Conservation (phyloP, 2,329 filamentous ascomycete species). For the Penicillium sp. region DNA sequence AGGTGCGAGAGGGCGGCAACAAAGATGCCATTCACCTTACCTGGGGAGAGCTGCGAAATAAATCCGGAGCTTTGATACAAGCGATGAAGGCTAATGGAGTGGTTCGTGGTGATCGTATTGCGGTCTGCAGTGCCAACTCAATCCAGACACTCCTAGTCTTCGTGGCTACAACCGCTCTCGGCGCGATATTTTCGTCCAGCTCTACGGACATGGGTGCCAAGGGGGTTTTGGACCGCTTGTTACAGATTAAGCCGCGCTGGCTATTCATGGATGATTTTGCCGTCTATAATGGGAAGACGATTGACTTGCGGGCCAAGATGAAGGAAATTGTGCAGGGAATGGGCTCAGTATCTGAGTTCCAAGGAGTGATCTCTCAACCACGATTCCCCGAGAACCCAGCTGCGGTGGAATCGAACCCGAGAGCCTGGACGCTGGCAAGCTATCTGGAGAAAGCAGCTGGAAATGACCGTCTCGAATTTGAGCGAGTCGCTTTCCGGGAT, state of each 20-base stretch:
- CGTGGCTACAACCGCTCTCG: constrained; percentile 67
- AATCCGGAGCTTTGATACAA: constrained; percentile 60
- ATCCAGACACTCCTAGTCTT: constrained; percentile 72
- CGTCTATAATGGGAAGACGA: constrained; percentile 73
- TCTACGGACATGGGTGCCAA: constrained; percentile 82
- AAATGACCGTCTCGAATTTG: constrained; percentile 51
- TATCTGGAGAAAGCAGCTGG: constrained; percentile 12
- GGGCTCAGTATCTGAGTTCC: constrained; percentile 59
- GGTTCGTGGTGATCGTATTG: constrained; percentile 69
- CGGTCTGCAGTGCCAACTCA: constrained; percentile 72
- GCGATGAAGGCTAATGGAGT: constrained; percentile 69
- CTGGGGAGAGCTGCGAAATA: constrained; percentile 64
- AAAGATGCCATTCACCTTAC: constrained; percentile 53
- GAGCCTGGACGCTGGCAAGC: constrained; percentile 3
- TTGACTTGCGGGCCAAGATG: constrained; percentile 74
- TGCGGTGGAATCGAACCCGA: constrained; percentile 11
- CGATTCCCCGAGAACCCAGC: constrained; percentile 11
- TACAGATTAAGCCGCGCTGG: constrained; percentile 73
- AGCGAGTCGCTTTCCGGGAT: constrained; percentile 66
- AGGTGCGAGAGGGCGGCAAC: constrained; percentile 50
- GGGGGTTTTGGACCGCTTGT: constrained; percentile 70
- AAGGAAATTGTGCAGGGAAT: constrained; percentile 64
- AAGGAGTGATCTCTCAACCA: constrained; percentile 38
- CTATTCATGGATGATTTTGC: constrained; percentile 83
- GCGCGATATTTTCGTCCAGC: constrained; percentile 72